Base-by-base conservation (phyloP, 176 grass and related monocot genomes). In the Eleusine indica region DNA sequence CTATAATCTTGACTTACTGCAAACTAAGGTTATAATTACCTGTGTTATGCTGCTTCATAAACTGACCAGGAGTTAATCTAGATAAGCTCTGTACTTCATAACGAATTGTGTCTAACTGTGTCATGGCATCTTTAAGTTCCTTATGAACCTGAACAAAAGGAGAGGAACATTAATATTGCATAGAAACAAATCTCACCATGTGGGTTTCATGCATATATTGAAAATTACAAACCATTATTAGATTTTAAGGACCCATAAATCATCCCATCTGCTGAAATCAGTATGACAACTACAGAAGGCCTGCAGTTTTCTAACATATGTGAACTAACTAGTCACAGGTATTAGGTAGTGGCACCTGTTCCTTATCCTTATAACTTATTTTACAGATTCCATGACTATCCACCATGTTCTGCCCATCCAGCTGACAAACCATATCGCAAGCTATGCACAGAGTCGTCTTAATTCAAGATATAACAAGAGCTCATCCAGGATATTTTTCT, bases 51-150 rank as follows among this genome's bases (percentile, higher is more conserved):
- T 82, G 73, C 75, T 42, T 82, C 68, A 29, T 86, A 67, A 68
- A 90, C 40, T 92, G 89, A 25, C 70, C 89, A 74, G 91, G 93
- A 71, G 90, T 88, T 35, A 98, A 83, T 80, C 90, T 86, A 25
- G 91, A 95, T 70, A 91, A 74, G 76, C 86, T 98, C 85, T 94
- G 82, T 32, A 95, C 92, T 91, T 95, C 96, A 90, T 98, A 90
- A 67, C 93, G 88, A 83, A 98, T 98, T 11, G 90, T 86, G 51
- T 98, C 91, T 80, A 94, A 37, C 71, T 98, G 91, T 70, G 91
- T 92, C 66, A 98, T 89, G 1, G 93, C 90, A 25, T 98, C 96
- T 91, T 89, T 89, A 75, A 98, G 89, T 83, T 98, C 96, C 77
- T 93, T 95, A 13, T 98, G 91, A 25, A 98, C 89, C 96, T 98